Conservation (phyloP, 345 rosid species). For the Anacardium occidentale region DNA sequence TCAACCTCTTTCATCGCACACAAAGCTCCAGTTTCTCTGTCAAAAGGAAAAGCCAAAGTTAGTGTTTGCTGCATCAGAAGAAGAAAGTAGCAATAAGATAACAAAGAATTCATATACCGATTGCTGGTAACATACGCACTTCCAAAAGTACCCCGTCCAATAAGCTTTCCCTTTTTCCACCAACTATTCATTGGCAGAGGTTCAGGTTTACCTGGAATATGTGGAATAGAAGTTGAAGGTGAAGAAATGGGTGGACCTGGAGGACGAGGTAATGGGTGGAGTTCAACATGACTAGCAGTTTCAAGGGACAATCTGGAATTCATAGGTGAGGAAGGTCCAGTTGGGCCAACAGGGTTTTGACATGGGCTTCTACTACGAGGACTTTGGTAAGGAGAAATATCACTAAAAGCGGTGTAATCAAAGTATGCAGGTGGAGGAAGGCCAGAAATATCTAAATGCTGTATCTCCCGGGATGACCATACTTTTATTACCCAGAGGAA, state of each 20-base stretch:
- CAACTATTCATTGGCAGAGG: slow-evolving; percentile 46
- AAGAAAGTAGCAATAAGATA: slow-evolving; percentile 10
- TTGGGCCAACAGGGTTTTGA: slow-evolving; percentile 41
- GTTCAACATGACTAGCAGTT: slow-evolving; percentile 24
- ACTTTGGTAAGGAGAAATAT: slow-evolving; percentile 71
- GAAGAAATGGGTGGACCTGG: slow-evolving; percentile 63
- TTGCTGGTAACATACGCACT: slow-evolving; percentile 93
- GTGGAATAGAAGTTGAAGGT: slow-evolving; percentile 37
- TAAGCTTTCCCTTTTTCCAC: slow-evolving; percentile 96
- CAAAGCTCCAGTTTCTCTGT: slow-evolving; percentile 91
- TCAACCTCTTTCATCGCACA: slow-evolving; percentile 99
- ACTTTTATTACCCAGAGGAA: slow-evolving; percentile 52
- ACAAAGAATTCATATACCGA: slow-evolving; percentile 41
- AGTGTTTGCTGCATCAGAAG: slow-evolving; percentile 15
- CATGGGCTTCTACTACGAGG: slow-evolving; percentile 59
- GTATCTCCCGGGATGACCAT: slow-evolving; percentile 91
- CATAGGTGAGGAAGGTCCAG: slow-evolving; percentile 53
- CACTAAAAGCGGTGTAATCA: slow-evolving; percentile 52
- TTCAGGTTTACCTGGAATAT: slow-evolving; percentile 47
- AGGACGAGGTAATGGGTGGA: slow-evolving; percentile 83
- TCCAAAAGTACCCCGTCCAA: slow-evolving; percentile 98
- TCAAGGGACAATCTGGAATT: slow-evolving; percentile 47
- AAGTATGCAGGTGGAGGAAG: slow-evolving; percentile 58
- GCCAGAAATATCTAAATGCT: slow-evolving; percentile 43
- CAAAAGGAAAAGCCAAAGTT: slow-evolving; percentile 19